phyloP scores from a whole-genome alignment of 2,329 filamentous ascomycete species.

The Neopestalotiopsis sp. region DNA sequence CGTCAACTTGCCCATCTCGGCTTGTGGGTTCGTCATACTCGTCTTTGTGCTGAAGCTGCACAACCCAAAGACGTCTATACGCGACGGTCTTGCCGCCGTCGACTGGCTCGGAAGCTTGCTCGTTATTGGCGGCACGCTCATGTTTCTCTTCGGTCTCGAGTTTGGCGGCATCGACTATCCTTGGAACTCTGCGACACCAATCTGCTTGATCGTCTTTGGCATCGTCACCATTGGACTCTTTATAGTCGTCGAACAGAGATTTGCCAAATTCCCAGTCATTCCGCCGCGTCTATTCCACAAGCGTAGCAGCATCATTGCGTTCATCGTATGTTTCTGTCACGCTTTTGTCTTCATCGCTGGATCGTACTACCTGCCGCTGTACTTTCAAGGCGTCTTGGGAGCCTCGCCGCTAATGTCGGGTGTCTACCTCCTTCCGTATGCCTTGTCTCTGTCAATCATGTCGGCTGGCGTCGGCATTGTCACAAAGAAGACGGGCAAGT shows the following conservation, averaged over 20 bases:
- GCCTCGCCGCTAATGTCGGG: slow-evolving; percentile 69
- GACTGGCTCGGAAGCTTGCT: slow-evolving; percentile 62
- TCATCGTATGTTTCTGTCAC: slow-evolving; percentile 74
- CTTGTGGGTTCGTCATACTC: slow-evolving; percentile 52
- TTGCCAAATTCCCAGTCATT: slow-evolving; percentile 80
- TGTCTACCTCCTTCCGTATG: slow-evolving; percentile 74
- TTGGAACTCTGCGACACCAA: slow-evolving; percentile 76
- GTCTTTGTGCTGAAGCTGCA: slow-evolving; percentile 72
- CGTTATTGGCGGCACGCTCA: slow-evolving; percentile 79
- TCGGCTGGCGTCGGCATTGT: slow-evolving; percentile 63
- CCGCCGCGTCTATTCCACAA: slow-evolving; percentile 74
- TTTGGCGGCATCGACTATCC: slow-evolving; percentile 79
- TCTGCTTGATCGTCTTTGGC: slow-evolving; percentile 81
- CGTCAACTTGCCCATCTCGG: slow-evolving; percentile 63
- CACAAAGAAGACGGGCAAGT: slow-evolving; percentile 70
- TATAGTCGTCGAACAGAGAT: slow-evolving; percentile 72
- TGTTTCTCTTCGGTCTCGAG: slow-evolving; percentile 86
- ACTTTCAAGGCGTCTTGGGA: slow-evolving; percentile 73
- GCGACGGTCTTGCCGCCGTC: slow-evolving; percentile 66
- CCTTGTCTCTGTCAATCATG: slow-evolving; percentile 68
- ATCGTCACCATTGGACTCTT: slow-evolving; percentile 68
- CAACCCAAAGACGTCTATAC: slow-evolving; percentile 68
- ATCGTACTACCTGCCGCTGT: slow-evolving; percentile 83
- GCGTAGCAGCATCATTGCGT: slow-evolving; percentile 68
- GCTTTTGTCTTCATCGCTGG: slow-evolving; percentile 79